A percentile compares a stretch with the other conserved stretches of the same genome.
phyloP scores from a whole-genome alignment of 2,329 filamentous ascomycete genomes.

The Neurospora sp. region DNA sequence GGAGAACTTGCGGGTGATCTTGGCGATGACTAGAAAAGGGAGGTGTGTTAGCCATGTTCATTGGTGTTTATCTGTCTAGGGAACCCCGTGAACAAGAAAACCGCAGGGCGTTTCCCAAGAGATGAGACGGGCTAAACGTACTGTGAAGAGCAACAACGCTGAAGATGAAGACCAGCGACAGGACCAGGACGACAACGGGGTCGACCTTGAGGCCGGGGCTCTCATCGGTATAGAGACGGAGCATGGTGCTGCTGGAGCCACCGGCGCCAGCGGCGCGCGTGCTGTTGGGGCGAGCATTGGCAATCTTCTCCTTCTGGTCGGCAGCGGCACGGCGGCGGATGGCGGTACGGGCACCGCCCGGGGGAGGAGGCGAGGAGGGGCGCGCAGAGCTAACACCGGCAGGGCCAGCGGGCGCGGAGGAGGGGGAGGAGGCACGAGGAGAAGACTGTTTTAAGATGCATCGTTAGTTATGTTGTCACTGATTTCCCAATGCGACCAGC shows the following conservation, averaged over 20 bases:
- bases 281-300: constrained; percentile 85
- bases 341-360: constrained; percentile 87
- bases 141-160: constrained; percentile 95
- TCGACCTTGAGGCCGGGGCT: constrained; percentile 96
- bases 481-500: neutral
- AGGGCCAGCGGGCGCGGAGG: constrained; percentile 31
- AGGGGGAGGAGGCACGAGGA: constrained; percentile 50
- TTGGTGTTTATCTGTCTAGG: neutral
- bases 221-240: constrained; percentile 97
- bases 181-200: constrained; percentile 90
- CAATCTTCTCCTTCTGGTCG: constrained; percentile 94
- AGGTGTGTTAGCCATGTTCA: constrained; percentile 11
- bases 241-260: constrained; percentile 95
- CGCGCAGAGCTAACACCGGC: constrained; percentile 64
- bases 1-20: constrained; percentile 82
- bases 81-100: neutral
- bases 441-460: constrained; percentile 37
- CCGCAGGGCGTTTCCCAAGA: neutral
- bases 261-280: constrained; percentile 90
- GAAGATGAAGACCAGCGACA: constrained; percentile 98
- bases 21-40: constrained; percentile 68
- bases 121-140: constrained; percentile 39
- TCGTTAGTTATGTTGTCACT: constrained; percentile 3
- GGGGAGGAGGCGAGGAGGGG: constrained; percentile 76
- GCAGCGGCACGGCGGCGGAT: constrained; percentile 92